Conservation (phyloP, 106 monocot species). For the Ottelia alismoides region DNA sequence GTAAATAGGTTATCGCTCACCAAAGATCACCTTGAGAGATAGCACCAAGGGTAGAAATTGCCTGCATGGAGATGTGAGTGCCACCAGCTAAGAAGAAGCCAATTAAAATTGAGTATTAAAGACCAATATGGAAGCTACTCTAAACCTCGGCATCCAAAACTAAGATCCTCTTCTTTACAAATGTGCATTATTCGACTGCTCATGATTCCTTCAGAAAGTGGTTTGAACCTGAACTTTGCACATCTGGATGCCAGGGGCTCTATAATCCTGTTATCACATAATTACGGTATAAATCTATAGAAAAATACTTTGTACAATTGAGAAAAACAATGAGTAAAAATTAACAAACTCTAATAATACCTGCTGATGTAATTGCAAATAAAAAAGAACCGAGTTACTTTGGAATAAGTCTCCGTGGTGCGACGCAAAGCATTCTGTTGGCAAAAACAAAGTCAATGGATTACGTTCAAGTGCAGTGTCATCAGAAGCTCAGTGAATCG, state of each 20-base stretch:
- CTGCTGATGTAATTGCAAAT: conserved; percentile 99
- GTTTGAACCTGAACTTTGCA: conserved; percentile 95
- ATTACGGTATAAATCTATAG: too few relatives aligned
- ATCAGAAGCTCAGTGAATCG: too few relatives aligned
- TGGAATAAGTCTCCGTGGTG: conserved; percentile 96
- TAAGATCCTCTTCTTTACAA: conserved; percentile 74
- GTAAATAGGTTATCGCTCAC: conserved; percentile 96
- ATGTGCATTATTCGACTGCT: conserved; percentile 72
- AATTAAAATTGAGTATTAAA: too few relatives aligned
- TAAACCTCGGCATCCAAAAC: conserved; percentile 68
- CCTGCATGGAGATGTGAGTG: conserved; percentile 54
- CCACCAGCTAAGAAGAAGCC: too few relatives aligned
- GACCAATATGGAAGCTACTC: too few relatives aligned
- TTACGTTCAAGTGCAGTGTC: too few relatives aligned
- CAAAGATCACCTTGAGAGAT: conserved; percentile 96
- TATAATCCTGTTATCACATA: too few relatives aligned
- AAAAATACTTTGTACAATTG: too few relatives aligned
- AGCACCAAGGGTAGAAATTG: conserved; percentile 64
- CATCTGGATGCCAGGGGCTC: conserved; percentile 98
- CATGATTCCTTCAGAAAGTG: conserved; percentile 79
- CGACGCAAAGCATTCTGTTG: conserved; percentile 91
- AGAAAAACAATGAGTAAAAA: too few relatives aligned
- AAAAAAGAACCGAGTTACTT: conserved; percentile 93
- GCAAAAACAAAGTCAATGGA: too few relatives aligned
- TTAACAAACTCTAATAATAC: too few relatives aligned